These are phyloP conservation scores for Cyclostephanos invisitatus DNA, from an alignment of 108 stramenopile genomes.

Conservation along the genomic window DNA sequence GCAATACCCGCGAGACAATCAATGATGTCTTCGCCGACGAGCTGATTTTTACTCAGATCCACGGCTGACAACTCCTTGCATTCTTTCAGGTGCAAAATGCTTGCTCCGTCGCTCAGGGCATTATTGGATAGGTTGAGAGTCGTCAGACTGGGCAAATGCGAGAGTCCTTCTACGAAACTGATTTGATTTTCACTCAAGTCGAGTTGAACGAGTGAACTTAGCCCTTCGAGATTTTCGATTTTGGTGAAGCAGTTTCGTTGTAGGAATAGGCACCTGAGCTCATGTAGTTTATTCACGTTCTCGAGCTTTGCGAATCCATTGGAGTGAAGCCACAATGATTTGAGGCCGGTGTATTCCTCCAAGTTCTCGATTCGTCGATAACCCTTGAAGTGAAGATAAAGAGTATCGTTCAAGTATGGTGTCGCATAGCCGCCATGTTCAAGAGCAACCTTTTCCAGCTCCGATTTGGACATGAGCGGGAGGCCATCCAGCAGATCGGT, in stretches of 20 bases:
- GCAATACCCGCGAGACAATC: constrained; percentile 34
- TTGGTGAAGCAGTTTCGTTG: constrained; percentile 60
- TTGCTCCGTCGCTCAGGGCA: constrained; percentile 28
- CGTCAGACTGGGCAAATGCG: constrained; percentile 23
- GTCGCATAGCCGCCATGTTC: constrained; percentile 72
- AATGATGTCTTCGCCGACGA: constrained; percentile 48
- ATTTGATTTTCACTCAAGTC: constrained; percentile 64
- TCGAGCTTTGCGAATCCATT: constrained; percentile 73
- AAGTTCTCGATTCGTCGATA: constrained; percentile 72
- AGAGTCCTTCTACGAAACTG: constrained; percentile 35
- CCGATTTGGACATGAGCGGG: constrained; percentile 47
- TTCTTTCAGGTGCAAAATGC: constrained; percentile 46
- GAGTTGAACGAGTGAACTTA: constrained; percentile 48
- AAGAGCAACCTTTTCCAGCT: constrained; percentile 37
- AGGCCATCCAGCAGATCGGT: constrained; percentile 18
- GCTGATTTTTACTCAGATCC: constrained; percentile 54
- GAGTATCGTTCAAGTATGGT: constrained; percentile 76
- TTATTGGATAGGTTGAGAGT: constrained; percentile 70
- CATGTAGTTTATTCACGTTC: constrained; percentile 50
- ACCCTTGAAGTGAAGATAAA: constrained; percentile 85
- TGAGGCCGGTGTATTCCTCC: constrained; percentile 61
- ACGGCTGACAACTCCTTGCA: constrained; percentile 50
- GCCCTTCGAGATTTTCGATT: constrained; percentile 38
- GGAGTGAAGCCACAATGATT: constrained; percentile 68
- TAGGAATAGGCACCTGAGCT: constrained; percentile 73